Conservation (phyloP, 495 filamentous ascomycete genomes). For the Daldinia bambusicola region DNA sequence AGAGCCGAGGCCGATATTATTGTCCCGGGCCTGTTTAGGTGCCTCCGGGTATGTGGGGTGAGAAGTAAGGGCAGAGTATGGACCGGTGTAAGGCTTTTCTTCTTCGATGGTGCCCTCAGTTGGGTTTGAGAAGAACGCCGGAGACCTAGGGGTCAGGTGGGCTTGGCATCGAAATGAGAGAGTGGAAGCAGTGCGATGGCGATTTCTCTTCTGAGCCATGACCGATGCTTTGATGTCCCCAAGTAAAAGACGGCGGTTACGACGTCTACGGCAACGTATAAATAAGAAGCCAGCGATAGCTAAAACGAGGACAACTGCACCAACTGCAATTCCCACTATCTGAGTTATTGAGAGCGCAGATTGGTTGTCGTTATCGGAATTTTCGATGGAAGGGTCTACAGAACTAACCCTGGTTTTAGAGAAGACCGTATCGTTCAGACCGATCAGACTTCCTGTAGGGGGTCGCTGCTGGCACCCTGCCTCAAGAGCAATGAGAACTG, state of each 20-base stretch:
- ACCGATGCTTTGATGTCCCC: constrained; percentile 40
- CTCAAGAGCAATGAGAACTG: constrained; percentile 58
- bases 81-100: constrained; percentile 33
- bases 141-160: constrained; percentile 52
- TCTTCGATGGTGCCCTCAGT: constrained; percentile 38
- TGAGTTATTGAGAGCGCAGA: constrained; percentile 44
- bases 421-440: constrained; percentile 61
- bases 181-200: constrained; percentile 52
- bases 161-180: constrained; percentile 63
- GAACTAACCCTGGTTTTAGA: constrained; percentile 53
- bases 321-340: constrained; percentile 53
- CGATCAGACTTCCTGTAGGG: constrained; percentile 51
- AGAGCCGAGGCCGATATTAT: background rate
- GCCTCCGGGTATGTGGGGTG: constrained; percentile 36
- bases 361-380: constrained; percentile 21
- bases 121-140: constrained; percentile 51
- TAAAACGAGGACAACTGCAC: constrained; percentile 46
- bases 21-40: constrained; percentile 13
- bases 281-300: constrained; percentile 48
- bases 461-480: constrained; percentile 63
- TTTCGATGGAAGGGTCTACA: constrained; percentile 48
- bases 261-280: constrained; percentile 53
- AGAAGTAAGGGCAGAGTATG: constrained; percentile 32
- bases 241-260: constrained; percentile 49
- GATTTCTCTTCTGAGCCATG: constrained; percentile 33